Evolutionary conservation across 1,139 yeast genomes (phyloP), one percentile per base, ranked within the genome.

Genomic region (Yamadazyma diospyri): DNA sequence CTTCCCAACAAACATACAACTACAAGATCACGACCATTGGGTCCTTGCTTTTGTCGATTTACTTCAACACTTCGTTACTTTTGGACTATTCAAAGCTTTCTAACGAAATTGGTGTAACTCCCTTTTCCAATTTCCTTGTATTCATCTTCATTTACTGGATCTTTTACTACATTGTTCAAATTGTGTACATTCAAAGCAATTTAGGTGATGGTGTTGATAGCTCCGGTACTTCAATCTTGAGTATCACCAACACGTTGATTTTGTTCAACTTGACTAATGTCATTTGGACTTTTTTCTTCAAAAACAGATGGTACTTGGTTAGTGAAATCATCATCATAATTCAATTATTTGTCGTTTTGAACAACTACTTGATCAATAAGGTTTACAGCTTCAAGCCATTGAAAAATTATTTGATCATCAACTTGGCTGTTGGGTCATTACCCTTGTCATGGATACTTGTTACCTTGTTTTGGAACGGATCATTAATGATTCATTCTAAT

Each of bases 381-480:
- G 76, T 89, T 2, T 78, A 72, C 49, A 50, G 71, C 22, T 62
- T 80, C 49, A 65, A 66, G 38, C 79, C 80, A 9, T 41, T 75
- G 32, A 47, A 61, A 23, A 40, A 37, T 30, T 46, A 32, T 23
- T 38, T 43, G 32, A 30, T 42, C 4, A 40, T 42, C n/a, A 41
- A 42, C 28, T 44, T 36, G 13, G 31, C 39, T 63, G 66, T 40
- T 78, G 82, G 78, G 39, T 86, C 89, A 1, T 47, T 83, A 48
- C 94, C 95, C 20, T 57, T 83, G 35, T 68, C 85, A 17, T 85
- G 94, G 94, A 60, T 80, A 24, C 55, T 82, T 41, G 81, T 77
- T 51, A 81, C 78, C 17, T 55, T 85, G 26, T 81, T 84, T 62
- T 84, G 94, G 94, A 82, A 82, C 49, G 94, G 94, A 23, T 89